A percentile compares a stretch with the other conserved stretches of the same genome.
These are phyloP conservation scores for Fusarium clavum DNA, from an alignment of 2,329 filamentous ascomycete genomes.

Conservation along the genomic window DNA sequence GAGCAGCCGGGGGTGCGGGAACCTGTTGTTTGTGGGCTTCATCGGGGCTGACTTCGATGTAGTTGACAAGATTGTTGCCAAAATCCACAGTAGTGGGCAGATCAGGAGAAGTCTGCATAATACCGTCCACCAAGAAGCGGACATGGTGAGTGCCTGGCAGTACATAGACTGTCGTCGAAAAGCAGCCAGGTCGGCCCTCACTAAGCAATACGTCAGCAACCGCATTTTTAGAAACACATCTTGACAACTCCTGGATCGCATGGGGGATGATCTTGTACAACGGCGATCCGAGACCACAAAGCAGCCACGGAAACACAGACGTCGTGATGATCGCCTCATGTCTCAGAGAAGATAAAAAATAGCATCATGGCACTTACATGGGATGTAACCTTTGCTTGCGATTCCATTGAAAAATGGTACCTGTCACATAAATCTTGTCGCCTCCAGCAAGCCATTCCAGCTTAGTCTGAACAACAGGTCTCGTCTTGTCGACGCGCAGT, in stretches of 20 bases:
- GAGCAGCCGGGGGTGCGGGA: slow-evolving; percentile 49
- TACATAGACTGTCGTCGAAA: slow-evolving; percentile 83
- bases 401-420: slow-evolving; percentile 98
- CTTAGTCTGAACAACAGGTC: slow-evolving; percentile 82
- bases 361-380: slow-evolving; percentile 71
- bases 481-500: slow-evolving; percentile 77
- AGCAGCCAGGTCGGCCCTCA: slow-evolving; percentile 69
- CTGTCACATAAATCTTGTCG: slow-evolving; percentile 94
- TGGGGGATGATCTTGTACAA: slow-evolving; percentile 29
- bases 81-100: slow-evolving; percentile 97
- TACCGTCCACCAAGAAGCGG: slow-evolving; percentile 93
- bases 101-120: slow-evolving; percentile 88
- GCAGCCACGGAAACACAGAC: slow-evolving; percentile 45
- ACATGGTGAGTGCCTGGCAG: slow-evolving; percentile 96
- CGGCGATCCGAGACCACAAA: slow-evolving; percentile 37
- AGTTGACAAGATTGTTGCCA: slow-evolving; percentile 98
- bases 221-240: background rate
- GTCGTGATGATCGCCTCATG: slow-evolving; percentile 38
- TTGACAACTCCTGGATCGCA: background rate
- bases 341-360: slow-evolving; percentile 33
- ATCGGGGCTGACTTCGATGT: slow-evolving; percentile 90
- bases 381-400: slow-evolving; percentile 88
- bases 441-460: slow-evolving; percentile 88
- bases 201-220: slow-evolving; percentile 51
- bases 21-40: slow-evolving; percentile 61